Evolutionary conservation across 768 basidiomycete genomes (phyloP).

Genomic region (Cystofilobasidium macerans): DNA sequence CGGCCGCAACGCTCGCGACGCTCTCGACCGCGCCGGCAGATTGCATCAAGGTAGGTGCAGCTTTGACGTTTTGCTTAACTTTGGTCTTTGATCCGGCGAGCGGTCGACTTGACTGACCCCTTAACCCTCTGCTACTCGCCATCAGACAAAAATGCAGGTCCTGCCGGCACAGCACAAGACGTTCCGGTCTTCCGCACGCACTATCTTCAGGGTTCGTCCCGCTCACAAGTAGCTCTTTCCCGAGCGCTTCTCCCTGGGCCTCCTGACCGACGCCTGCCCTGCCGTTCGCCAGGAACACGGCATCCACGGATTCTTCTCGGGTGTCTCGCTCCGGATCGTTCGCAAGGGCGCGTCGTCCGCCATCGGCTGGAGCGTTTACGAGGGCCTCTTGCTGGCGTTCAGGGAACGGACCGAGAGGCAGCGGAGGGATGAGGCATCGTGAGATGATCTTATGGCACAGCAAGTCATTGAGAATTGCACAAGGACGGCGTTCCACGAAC

Average conservation of each 20-base stretch:
- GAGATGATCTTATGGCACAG: too few species aligned
- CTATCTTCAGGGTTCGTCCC: conserved; percentile 56
- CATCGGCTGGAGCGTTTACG: conserved; percentile 86
- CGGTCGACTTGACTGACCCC: too few species aligned
- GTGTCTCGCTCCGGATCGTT: conserved; percentile 65
- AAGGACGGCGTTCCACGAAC: too few species aligned
- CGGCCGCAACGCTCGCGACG: conserved; percentile 74
- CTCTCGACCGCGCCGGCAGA: conserved; percentile 84
- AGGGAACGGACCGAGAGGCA: conserved; percentile 1
- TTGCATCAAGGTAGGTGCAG: conserved; percentile 62
- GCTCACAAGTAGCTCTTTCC: too few species aligned
- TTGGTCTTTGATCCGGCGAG: neutral
- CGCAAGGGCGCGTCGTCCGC: conserved; percentile 81
- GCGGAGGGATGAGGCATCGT: conserved; percentile 33
- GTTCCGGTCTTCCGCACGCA: conserved; percentile 51
- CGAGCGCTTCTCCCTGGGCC: neutral
- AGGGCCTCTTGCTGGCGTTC: conserved; percentile 35
- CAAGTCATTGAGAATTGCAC: too few species aligned
- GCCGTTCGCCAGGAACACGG: conserved; percentile 58
- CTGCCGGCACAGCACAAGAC: conserved; percentile 69
- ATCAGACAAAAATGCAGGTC: conserved; percentile 82
- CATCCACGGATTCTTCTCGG: conserved; percentile 69
- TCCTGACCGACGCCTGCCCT: neutral
- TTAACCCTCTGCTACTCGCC: neutral
- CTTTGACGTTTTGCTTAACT: neutral